These are phyloP conservation scores for Astrothelium macrocarpum DNA, from an alignment of 495 filamentous ascomycete genomes.

Conservation along the genomic window DNA sequence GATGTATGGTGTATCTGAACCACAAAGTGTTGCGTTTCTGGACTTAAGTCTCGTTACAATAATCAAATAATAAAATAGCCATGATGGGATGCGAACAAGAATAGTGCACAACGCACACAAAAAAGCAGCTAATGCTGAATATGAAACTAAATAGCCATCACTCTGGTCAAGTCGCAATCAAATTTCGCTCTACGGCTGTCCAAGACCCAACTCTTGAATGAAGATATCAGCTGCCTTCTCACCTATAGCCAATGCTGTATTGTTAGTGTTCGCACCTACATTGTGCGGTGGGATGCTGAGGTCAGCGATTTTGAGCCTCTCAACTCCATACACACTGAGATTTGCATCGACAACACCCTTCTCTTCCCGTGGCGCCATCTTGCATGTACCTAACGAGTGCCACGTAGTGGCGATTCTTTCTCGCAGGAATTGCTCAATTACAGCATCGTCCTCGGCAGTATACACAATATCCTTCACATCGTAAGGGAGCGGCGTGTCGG, in stretches of 20 bases:
- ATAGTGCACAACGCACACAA: too few relatives aligned
- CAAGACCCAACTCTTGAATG: conserved; percentile 39
- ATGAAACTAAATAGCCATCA: too few relatives aligned
- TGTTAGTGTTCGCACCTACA: conserved; percentile 52
- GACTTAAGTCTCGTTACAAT: too few relatives aligned
- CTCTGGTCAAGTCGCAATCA: too few relatives aligned
- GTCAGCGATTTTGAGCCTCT: conserved; percentile 40
- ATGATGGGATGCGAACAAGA: too few relatives aligned
- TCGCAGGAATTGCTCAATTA: conserved; percentile 39
- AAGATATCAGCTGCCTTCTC: conserved; percentile 54
- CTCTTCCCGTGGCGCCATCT: conserved; percentile 36
- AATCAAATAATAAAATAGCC: too few relatives aligned
- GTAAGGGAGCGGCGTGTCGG: conserved; percentile 6
- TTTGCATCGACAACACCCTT: conserved; percentile 44
- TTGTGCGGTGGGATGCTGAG: conserved; percentile 47
- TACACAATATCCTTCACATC: conserved; percentile 36
- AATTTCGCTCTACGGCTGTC: not conserved
- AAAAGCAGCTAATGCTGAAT: too few relatives aligned
- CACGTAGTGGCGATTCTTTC: conserved; percentile 40
- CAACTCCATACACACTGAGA: conserved; percentile 41
- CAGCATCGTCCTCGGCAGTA: conserved; percentile 43
- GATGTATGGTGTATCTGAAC: too few relatives aligned
- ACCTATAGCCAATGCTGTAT: conserved; percentile 49
- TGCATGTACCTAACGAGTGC: conserved; percentile 43
- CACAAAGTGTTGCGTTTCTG: too few relatives aligned